Conservation (phyloP, 2,329 filamentous ascomycete species). For the Colletotrichum sp. region DNA sequence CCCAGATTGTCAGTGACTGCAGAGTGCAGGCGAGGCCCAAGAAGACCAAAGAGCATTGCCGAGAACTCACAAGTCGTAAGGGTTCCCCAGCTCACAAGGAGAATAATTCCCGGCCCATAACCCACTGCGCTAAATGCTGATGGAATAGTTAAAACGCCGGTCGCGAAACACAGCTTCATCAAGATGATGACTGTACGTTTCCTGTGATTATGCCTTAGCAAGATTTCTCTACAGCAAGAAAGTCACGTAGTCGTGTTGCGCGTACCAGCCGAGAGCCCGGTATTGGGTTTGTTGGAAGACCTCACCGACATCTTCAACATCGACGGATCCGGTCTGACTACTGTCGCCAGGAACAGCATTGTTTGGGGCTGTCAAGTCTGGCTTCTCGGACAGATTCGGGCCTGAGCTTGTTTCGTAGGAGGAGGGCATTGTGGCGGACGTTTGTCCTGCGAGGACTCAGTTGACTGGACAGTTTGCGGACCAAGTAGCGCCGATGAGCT, state of each 20-base stretch:
- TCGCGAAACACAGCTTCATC: slow-evolving; percentile 29
- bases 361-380: not conserved
- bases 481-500: not conserved
- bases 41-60: not conserved
- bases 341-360: not conserved
- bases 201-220: slow-evolving; percentile 2
- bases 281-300: not conserved
- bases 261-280: not conserved
- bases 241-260: not conserved
- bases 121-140: slow-evolving; percentile 23
- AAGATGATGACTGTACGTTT: slow-evolving; percentile 26
- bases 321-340: not conserved
- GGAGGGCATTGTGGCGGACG: not conserved
- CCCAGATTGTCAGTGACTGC: not conserved
- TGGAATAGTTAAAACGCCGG: slow-evolving; percentile 30
- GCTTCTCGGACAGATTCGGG: not conserved
- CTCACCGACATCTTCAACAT: not conserved
- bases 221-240: not conserved
- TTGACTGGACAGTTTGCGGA: fast-evolving
- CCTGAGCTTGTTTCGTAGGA: not conserved
- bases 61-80: not conserved
- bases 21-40: not conserved
- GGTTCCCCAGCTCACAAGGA: not conserved
- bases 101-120: not conserved
- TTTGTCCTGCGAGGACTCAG: not conserved